Evolutionary conservation across 345 rosid species (phyloP).

Genomic region (Litchi chinensis): DNA sequence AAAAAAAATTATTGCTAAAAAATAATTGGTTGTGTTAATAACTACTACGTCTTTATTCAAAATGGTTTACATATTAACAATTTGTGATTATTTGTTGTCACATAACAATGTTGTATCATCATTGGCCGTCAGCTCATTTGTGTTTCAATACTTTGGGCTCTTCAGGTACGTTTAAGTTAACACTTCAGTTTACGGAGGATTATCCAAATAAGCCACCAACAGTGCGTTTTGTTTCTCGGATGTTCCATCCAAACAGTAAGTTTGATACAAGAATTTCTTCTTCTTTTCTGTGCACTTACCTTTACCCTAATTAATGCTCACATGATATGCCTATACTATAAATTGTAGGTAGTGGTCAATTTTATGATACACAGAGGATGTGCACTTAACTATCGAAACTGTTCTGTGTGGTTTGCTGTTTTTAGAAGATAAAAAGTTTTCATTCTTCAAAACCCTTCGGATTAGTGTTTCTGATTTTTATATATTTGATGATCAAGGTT

Average conservation of each 20-base stretch:
- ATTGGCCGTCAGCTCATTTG: neutral
- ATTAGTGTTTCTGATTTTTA: neutral
- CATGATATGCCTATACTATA: neutral
- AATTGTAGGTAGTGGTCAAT: neutral
- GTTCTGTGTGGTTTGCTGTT: neutral
- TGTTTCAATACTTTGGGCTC: constrained; percentile 11
- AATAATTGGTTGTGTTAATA: neutral
- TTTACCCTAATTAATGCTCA: neutral
- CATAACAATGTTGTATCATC: neutral
- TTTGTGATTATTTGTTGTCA: neutral
- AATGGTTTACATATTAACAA: neutral
- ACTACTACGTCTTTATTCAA: neutral
- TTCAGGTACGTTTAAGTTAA: constrained; percentile 75
- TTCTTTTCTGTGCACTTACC: neutral
- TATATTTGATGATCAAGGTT: neutral
- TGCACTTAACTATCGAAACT: neutral
- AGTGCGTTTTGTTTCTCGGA: constrained; percentile 78
- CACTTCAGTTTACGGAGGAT: constrained; percentile 75
- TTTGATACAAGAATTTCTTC: constrained; percentile 16
- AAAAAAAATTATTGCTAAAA: neutral
- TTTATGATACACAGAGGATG: neutral
- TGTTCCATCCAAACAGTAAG: constrained; percentile 91
- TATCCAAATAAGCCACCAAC: constrained; percentile 86
- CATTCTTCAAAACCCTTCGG: neutral
- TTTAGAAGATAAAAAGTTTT: neutral